Evolutionary conservation across 345 rosid species (phyloP), one percentile per base, ranked within the genome.

Genomic region (Ceriops zippeliana): DNA sequence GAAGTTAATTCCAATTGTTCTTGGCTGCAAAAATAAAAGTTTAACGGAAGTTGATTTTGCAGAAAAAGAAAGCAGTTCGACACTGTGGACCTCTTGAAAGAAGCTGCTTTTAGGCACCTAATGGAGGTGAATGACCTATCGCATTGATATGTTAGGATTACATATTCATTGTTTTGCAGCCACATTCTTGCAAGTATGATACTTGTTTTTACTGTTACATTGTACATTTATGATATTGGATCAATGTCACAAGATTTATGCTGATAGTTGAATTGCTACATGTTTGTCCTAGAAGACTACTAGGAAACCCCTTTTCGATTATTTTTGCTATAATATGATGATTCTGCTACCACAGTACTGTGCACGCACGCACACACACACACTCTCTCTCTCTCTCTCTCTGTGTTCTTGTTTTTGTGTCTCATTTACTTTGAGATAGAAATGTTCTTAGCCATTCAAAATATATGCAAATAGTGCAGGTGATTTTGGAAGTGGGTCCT

Each of bases 401-500:
- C 16, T 11, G 11, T 11, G 4, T 38, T 38, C 15, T 38, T 9
- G 16, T 38, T 38, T 38, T 4, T 74, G n/a, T 17, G 37, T 19
- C 27, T 42, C 31, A 28, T 67, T 52, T 32, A 11, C 61, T 31
- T 61, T 37, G 5, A 16, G 49, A 66, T 51, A 37, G 21, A 67
- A n/a, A 19, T 51, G 27, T 49, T 71, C 53, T 32, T 58, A 24
- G 30, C 60, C 21, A 52, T 28, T 54, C 58, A 34, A 37, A 32
- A 5, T 65, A 42, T 67, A 34, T 58, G 30, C 26, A n/a, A 30
- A 60, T 24, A 68, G 65, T 81, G 77, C 89, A 95, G 99, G 97
- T 95, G 72, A 85, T 91, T 79, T 63, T 95, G 78, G 96, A 83
- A 76, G 98, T 91, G 72, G 84, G 91, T 65, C 92, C 99, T 56